These are phyloP conservation scores for Cyberlindnera japonica DNA, from an alignment of 805 yeast genomes.

Conservation along the genomic window DNA sequence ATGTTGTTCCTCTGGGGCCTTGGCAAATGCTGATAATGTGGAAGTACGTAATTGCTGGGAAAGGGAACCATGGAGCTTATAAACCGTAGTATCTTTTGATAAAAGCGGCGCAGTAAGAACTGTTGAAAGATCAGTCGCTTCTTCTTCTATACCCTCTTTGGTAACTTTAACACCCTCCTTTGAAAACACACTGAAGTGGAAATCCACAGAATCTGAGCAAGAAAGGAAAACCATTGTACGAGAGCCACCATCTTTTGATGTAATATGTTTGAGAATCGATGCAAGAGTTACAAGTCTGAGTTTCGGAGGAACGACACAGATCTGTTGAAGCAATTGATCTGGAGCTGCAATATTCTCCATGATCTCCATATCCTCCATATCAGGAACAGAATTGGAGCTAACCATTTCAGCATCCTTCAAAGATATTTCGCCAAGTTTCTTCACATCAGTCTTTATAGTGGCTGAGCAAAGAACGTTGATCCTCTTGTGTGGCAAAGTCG, in stretches of 20 bases:
- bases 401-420: slow-evolving; percentile 72
- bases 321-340: slow-evolving; percentile 80
- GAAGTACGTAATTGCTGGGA: slow-evolving; percentile 79
- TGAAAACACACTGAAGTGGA: slow-evolving; percentile 75
- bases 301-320: slow-evolving; percentile 88
- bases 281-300: slow-evolving; percentile 79
- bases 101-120: slow-evolving; percentile 53
- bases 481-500: slow-evolving; percentile 62
- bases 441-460: slow-evolving; percentile 78
- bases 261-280: slow-evolving; percentile 54
- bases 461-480: slow-evolving; percentile 91
- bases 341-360: slow-evolving; percentile 58
- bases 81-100: slow-evolving; percentile 42
- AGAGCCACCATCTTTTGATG: slow-evolving; percentile 33
- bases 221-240: slow-evolving; percentile 84
- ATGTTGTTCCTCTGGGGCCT: slow-evolving; percentile 42
- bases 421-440: slow-evolving; percentile 75
- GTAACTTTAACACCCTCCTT: slow-evolving; percentile 43
- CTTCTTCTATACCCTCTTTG: slow-evolving; percentile 32
- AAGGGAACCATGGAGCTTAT: slow-evolving; percentile 86
- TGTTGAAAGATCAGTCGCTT: slow-evolving; percentile 32
- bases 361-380: slow-evolving; percentile 26
- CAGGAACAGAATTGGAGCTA: slow-evolving; percentile 31
- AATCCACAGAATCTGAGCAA: slow-evolving; percentile 95
- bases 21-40: slow-evolving; percentile 47